Evolutionary conservation across 768 basidiomycete species (phyloP).

Genomic region (Agrocybe praecox): DNA sequence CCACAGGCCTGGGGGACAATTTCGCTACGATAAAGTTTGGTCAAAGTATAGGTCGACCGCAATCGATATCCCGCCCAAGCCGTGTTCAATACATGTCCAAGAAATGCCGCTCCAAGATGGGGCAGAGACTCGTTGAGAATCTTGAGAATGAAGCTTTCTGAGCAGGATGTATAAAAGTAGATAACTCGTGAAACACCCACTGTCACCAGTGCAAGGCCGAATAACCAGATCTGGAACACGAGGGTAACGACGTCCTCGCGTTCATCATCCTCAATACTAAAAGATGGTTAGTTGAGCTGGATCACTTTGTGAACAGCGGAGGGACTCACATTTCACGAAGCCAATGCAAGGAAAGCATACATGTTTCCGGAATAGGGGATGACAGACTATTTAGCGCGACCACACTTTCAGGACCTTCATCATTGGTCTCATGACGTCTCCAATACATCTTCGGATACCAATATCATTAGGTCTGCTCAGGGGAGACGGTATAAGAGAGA

Average conservation of each 20-base stretch:
- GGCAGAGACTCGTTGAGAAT: conserved; percentile 54
- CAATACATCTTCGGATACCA: neutral
- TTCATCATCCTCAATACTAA: conserved; percentile 38
- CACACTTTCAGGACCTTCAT: neutral
- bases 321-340: conserved; percentile 43
- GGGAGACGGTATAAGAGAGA: neutral
- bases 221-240: conserved; percentile 49
- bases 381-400: neutral
- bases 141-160: conserved; percentile 24
- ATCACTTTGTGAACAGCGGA: neutral
- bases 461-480: neutral
- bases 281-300: neutral
- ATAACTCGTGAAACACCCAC: conserved; percentile 28
- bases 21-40: conserved; percentile 30
- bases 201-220: conserved; percentile 45
- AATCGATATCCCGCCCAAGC: conserved; percentile 51
- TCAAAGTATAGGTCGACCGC: conserved; percentile 29
- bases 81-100: conserved; percentile 47
- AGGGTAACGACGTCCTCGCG: conserved; percentile 52
- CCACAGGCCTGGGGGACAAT: conserved; percentile 41
- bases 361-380: conserved; percentile 17
- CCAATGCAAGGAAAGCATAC: conserved; percentile 48
- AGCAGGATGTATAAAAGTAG: neutral
- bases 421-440: conserved; percentile 7
- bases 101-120: conserved; percentile 48